Conservation (phyloP, 345 rosid species). For the Rhizophora mangle region DNA sequence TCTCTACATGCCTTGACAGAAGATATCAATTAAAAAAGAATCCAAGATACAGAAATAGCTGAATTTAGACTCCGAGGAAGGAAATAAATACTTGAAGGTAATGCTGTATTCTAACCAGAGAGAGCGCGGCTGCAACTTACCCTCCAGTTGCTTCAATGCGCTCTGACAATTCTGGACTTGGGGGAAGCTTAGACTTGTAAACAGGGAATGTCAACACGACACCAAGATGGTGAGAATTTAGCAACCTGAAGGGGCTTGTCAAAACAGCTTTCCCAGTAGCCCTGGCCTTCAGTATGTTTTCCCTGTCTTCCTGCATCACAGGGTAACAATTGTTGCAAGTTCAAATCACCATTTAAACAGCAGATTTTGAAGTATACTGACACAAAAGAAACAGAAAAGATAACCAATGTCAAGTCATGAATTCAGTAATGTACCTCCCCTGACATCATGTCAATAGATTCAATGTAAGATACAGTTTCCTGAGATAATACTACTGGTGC, state of each 20-base stretch:
- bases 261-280: conserved; percentile 94
- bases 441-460: conserved; percentile 98
- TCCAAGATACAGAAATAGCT: background rate
- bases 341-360: conserved; percentile 11
- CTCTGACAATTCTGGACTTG: conserved; percentile 53
- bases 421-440: conserved; percentile 63
- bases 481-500: conserved; percentile 96
- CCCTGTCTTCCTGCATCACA: conserved; percentile 77
- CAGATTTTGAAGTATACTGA: background rate
- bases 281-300: conserved; percentile 83
- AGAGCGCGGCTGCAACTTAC: conserved; percentile 22
- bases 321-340: conserved; percentile 3
- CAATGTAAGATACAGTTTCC: conserved; percentile 83
- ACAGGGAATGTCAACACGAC: conserved; percentile 99
- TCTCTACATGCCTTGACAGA: background rate
- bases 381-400: conserved; percentile 3
- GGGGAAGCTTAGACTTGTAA: conserved; percentile 77
- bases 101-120: no score
- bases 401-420: background rate
- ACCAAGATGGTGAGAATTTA: conserved; percentile 93
- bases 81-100: background rate
- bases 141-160: conserved; percentile 89
- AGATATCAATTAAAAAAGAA: background rate
- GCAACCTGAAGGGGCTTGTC: conserved; percentile 84
- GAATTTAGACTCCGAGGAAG: background rate